These are phyloP conservation scores for Pyrenophora seminiperda DNA, from an alignment of 2,329 filamentous ascomycete genomes.

Conservation along the genomic window DNA sequence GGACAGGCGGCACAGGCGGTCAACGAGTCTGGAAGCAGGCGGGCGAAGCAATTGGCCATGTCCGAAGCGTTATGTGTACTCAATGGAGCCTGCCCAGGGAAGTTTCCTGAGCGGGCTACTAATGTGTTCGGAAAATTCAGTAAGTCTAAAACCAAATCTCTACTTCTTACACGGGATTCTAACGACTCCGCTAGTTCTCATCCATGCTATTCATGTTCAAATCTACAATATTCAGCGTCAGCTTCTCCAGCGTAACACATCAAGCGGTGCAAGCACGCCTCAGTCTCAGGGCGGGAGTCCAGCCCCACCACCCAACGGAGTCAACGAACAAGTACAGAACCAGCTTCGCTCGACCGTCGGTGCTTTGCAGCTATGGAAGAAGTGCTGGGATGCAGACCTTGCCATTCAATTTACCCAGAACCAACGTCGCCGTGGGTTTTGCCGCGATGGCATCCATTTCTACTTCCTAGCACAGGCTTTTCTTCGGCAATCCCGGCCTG, in stretches of 20 bases:
- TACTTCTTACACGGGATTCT: background rate
- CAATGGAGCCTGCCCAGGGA: conserved; percentile 61
- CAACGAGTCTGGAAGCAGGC: conserved; percentile 67
- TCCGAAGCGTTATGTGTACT: conserved; percentile 66
- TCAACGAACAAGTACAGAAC: conserved; percentile 54
- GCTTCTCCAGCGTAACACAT: conserved; percentile 39
- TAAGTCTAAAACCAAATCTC: conserved; percentile 10
- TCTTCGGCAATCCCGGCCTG: conserved; percentile 61
- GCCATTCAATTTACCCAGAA: conserved; percentile 67
- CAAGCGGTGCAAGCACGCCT: conserved; percentile 61
- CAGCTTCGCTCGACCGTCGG: conserved; percentile 54
- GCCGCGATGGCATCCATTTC: conserved; percentile 72
- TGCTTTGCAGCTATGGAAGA: conserved; percentile 74
- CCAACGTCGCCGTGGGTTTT: conserved; percentile 70
- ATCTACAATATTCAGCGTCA: conserved; percentile 61
- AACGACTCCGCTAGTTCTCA: conserved; percentile 56
- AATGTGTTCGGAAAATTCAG: conserved; percentile 74
- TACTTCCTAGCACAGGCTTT: conserved; percentile 73
- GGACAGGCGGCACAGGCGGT: conserved; percentile 61
- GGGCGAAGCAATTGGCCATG: conserved; percentile 68
- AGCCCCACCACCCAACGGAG: conserved; percentile 52
- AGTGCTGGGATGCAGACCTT: conserved; percentile 73
- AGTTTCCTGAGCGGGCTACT: conserved; percentile 68
- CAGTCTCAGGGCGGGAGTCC: conserved; percentile 59
- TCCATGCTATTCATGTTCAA: conserved; percentile 70